A percentile compares a stretch with the other conserved stretches of the same genome.
Evolutionary conservation across 768 basidiomycete genomes (phyloP).

Genomic region (Butyriboletus loyo): DNA sequence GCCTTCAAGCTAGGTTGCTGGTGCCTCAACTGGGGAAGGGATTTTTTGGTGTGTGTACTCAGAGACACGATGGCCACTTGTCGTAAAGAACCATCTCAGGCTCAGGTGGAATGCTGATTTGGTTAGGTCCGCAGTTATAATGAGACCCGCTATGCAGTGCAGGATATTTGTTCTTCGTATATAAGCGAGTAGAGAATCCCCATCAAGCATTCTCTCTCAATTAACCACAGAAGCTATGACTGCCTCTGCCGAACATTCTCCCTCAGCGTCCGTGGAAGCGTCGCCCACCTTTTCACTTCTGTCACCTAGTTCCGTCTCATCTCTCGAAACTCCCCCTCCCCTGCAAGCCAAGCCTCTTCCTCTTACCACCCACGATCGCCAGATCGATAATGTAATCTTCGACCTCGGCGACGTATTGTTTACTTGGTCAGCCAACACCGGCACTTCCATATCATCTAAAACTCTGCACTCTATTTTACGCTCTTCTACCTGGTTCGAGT

Average conservation of each 20-base stretch:
- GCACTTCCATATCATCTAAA: conserved; percentile 10
- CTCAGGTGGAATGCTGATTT: too few relatives aligned
- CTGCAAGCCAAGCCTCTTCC: neutral
- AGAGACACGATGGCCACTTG: too few relatives aligned
- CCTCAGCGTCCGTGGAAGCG: neutral
- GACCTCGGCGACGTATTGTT: conserved; percentile 23
- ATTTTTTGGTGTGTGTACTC: too few relatives aligned
- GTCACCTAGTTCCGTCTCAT: neutral
- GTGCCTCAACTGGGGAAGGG: too few relatives aligned
- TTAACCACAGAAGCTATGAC: neutral
- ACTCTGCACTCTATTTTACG: conserved; percentile 11
- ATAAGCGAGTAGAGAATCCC: neutral
- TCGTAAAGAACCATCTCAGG: too few relatives aligned
- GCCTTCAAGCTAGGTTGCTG: too few relatives aligned
- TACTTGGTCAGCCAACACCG: conserved; percentile 19
- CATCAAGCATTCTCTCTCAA: neutral
- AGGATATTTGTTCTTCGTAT: neutral
- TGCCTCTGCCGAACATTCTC: neutral
- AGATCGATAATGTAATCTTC: conserved; percentile 22
- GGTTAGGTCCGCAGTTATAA: too few relatives aligned
- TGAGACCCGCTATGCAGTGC: too few relatives aligned
- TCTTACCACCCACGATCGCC: conserved; percentile 1
- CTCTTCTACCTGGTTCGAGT: conserved; percentile 21
- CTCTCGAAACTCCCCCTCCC: conserved; percentile 3
- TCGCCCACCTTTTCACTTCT: neutral